Base-by-base conservation (phyloP, 1,284 basidiomycete species). In the Leucoagaricus sp. region DNA sequence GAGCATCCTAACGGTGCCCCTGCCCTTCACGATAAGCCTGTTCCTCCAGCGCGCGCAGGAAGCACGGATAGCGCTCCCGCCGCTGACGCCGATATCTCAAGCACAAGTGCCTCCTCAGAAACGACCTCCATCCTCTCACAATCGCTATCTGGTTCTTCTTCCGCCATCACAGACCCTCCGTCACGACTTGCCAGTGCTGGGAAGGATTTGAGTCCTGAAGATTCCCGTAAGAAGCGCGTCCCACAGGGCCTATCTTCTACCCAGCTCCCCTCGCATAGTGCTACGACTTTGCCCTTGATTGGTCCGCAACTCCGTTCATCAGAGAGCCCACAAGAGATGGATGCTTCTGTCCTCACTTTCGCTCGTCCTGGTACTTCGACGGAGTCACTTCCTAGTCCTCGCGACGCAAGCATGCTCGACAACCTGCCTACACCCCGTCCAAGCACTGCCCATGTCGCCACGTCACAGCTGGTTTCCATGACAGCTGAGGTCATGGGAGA, bases 341-440 rank as follows among this genome's bases (percentile, higher is more conserved):
- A 92, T 67, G 81, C 81, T 0, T 86, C 84, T 12, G 90, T 91
- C 54, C 74, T 86, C 58, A 77, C 74, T 17, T 87, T 91, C 70
- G 86, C 85, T 15, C 81, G 89, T 47, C 86, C 89, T 12, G 85
- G 79, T 38, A 81, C 82, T 58, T 86, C 84, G 33, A 89, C 87
- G 13, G 87, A 89, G 65, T 85, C 82, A 33, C 72, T 86, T 15
- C 85, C 84, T 19, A 68, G 63, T 26, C 67, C 73, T 59, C 55
- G 64, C 60, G 36, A 65, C 36, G 33, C 57, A 46, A 36, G 44
- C 46, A 19, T 36, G 54, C 60, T 61, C 15, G 65, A 67, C 33
- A 65, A 66, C 31, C 56, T 64, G 6, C 58, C 64, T 19, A 64
- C 67, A 17, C 65, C 67, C 25, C 64, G 63, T 33, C 53, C 55